phyloP scores from a whole-genome alignment of 2,329 filamentous ascomycete species.

The Pseudogymnoascus destructans region DNA sequence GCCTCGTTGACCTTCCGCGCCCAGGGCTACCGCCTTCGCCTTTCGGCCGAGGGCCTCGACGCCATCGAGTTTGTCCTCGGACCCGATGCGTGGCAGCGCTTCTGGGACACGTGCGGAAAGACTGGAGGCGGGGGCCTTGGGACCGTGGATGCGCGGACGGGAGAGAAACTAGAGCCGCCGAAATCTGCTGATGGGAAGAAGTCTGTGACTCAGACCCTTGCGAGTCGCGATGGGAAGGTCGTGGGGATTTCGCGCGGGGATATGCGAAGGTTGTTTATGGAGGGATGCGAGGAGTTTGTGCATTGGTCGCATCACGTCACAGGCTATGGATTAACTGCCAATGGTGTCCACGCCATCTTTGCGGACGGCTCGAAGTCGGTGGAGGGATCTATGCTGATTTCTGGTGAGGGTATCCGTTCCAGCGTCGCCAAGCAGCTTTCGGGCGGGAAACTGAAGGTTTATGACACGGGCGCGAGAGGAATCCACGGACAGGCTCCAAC shows the following conservation, averaged over 20 bases:
- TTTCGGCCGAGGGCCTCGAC: slow-evolving; percentile 43
- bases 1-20: slow-evolving; percentile 41
- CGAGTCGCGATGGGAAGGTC: slow-evolving; percentile 42
- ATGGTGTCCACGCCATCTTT: slow-evolving; percentile 44
- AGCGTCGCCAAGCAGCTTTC: slow-evolving; percentile 47
- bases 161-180: slow-evolving; percentile 28
- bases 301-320: slow-evolving; percentile 43
- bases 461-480: slow-evolving; percentile 48
- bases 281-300: slow-evolving; percentile 41
- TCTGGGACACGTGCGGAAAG: slow-evolving; percentile 46
- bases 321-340: slow-evolving; percentile 42
- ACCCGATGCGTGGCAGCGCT: slow-evolving; percentile 34
- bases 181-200: slow-evolving; percentile 21
- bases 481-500: slow-evolving; percentile 54
- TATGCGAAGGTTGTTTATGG: slow-evolving; percentile 46
- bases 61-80: slow-evolving; percentile 47
- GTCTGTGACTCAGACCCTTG: slow-evolving; percentile 25
- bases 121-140: slow-evolving; percentile 43
- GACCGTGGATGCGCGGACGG: slow-evolving; percentile 39
- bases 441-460: slow-evolving; percentile 43
- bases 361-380: slow-evolving; percentile 44
- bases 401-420: slow-evolving; percentile 50
- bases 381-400: slow-evolving; percentile 46
- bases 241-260: slow-evolving; percentile 50
- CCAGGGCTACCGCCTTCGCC: slow-evolving; percentile 48